Percentiles rank a stretch among this genome's conserved stretches.
Conservation (phyloP, 2,329 filamentous ascomycete genomes). For the Aplosporella prunicola region DNA sequence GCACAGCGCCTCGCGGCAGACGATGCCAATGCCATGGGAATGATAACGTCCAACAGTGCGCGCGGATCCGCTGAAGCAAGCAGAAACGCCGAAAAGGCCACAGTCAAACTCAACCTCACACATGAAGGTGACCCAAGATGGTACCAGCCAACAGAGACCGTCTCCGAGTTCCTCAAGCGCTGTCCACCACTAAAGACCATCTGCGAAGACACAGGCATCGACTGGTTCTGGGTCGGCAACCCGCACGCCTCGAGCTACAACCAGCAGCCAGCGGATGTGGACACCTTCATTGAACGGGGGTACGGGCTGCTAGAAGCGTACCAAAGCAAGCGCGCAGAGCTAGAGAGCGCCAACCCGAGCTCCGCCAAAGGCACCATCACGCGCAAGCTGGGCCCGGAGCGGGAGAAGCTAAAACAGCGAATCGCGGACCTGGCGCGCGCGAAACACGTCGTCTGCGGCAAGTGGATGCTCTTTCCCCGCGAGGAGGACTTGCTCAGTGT, state of each 20-base stretch:
- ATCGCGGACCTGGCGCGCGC: constrained; percentile 54
- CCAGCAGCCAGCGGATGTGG: constrained; percentile 26
- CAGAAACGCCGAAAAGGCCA: neutral
- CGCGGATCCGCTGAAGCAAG: neutral
- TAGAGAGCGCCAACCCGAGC: constrained; percentile 42
- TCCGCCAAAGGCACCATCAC: constrained; percentile 35
- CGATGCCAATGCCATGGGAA: neutral
- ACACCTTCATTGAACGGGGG: constrained; percentile 45
- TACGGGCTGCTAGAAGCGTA: constrained; percentile 45
- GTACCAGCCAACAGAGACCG: constrained; percentile 55
- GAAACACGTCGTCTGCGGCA: constrained; percentile 53
- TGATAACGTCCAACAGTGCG: neutral
- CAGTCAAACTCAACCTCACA: constrained; percentile 38
- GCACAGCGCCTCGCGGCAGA: too few relatives aligned
- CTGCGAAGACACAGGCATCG: constrained; percentile 31
- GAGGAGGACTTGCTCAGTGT: constrained; percentile 47
- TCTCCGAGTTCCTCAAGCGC: constrained; percentile 56
- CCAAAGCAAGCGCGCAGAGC: constrained; percentile 36
- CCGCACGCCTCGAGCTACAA: constrained; percentile 40
- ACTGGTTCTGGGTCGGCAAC: constrained; percentile 67
- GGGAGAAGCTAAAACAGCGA: constrained; percentile 39
- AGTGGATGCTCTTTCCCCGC: constrained; percentile 69
- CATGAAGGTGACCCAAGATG: constrained; percentile 45
- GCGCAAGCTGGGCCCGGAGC: constrained; percentile 32
- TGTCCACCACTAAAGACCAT: constrained; percentile 57